A percentile compares a stretch with the other conserved stretches of the same genome.
Evolutionary conservation across 495 filamentous ascomycete species (phyloP).

Genomic region (Xylaria venustula): DNA sequence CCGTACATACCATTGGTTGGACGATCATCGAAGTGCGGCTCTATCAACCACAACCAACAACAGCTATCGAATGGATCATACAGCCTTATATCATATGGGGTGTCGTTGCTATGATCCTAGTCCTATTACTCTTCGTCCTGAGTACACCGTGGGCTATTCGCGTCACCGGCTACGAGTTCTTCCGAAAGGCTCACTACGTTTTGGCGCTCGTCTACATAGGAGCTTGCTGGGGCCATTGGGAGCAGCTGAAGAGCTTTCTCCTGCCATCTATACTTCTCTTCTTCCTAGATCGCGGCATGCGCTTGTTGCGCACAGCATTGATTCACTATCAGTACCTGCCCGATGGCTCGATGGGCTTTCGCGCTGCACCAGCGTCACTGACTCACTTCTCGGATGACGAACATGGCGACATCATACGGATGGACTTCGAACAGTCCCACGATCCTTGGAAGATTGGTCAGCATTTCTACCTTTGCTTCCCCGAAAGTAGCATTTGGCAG

Average conservation of each 20-base stretch:
- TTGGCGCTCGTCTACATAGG: constrained; percentile 65
- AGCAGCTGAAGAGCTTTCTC: constrained; percentile 58
- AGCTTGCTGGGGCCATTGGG: constrained; percentile 68
- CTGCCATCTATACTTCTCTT: constrained; percentile 59
- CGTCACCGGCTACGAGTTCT: constrained; percentile 66
- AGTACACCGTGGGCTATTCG: constrained; percentile 55
- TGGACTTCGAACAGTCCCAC: constrained; percentile 57
- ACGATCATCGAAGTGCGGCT: constrained; percentile 57
- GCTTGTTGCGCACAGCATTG: constrained; percentile 48
- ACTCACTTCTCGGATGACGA: constrained; percentile 47
- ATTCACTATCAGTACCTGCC: constrained; percentile 50
- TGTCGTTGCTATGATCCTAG: constrained; percentile 58
- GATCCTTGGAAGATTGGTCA: constrained; percentile 59
- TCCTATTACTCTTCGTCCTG: constrained; percentile 54
- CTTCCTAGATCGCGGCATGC: constrained; percentile 52
- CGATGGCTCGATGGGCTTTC: constrained; percentile 43
- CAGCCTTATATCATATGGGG: constrained; percentile 65
- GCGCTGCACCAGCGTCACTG: constrained; percentile 47
- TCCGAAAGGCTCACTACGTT: constrained; percentile 62
- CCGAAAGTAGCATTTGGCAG: constrained; percentile 61
- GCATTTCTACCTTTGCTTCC: constrained; percentile 66
- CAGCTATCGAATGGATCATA: constrained; percentile 49
- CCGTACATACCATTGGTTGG: constrained; percentile 67
- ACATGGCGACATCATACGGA: constrained; percentile 53
- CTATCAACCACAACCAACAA: constrained; percentile 63